Base-by-base conservation (phyloP, 805 yeast genomes). In the Zygosaccharomyces rouxii region DNA sequence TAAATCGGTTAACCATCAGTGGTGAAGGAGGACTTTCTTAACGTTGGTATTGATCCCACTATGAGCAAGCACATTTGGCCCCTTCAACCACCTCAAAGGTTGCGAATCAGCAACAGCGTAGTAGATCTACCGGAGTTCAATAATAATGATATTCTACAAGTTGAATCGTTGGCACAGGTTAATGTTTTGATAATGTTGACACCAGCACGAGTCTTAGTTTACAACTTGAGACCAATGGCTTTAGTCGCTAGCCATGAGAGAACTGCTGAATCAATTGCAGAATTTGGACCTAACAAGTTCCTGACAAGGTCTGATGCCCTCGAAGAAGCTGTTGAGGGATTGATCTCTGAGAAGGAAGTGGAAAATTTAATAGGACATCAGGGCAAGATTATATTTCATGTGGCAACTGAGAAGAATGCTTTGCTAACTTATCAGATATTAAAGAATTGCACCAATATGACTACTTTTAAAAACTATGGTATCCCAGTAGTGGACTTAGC, bases 211-310 rank as follows among this genome's bases (percentile, higher is more conserved):
- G 56, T 66, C 4, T 46, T 65, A 19, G 50, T 63, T 7, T 67
- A 67, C 44, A 64, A 67, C 46, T 52, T 55, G 38, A 67, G 64
- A 47, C 71, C 71, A 22, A 42, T 62, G 46, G 69, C 69, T 2
- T 50, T 65, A 9, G 58, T 66, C 3, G 59, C 67, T 5, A 53
- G 57, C 10, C 66, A 64, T 43, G 64, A 58, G 33, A 56, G 71
- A 40, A 56, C 65, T 2, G 38, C 14, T 10, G 55, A 55, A 6
- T 65, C 71, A 1, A 29, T 67, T 6, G 40, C 46, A 5, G 64
- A 63, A 22, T 64, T 64, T 49, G 71, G 71, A n/a, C 29, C 29
- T 6, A 67, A 66, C 42, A 49, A 42, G 38, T 49, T 53, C 11
- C 19, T 56, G n/a, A 49, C 54, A 10, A 52, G 55, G 19, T 56